Evolutionary conservation across 2,329 filamentous ascomycete species (phyloP).

Genomic region (Orbilia javanica): DNA sequence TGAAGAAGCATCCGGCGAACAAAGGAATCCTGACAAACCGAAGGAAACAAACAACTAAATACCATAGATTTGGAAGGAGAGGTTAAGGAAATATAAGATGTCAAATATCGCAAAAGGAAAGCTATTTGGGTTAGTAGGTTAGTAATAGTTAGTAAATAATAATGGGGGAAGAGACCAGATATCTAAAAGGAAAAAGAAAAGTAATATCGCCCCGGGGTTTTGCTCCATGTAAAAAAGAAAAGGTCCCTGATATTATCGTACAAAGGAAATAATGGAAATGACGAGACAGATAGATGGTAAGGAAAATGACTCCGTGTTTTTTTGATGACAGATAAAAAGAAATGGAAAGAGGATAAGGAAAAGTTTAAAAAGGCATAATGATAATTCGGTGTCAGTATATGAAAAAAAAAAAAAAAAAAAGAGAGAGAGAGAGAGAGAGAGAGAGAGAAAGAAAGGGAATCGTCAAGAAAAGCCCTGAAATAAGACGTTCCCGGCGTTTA

Average conservation of each 20-base stretch:
- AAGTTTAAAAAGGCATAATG: background rate
- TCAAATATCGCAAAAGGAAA: conserved; percentile 20
- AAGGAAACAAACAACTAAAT: background rate
- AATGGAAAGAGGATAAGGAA: background rate
- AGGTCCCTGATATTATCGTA: conserved; percentile 15
- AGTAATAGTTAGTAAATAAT: background rate
- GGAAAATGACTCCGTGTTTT: conserved; percentile 21
- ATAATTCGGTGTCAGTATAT: no score
- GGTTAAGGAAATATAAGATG: conserved; percentile 14
- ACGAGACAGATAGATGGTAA: conserved; percentile 4
- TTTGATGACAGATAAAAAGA: background rate
- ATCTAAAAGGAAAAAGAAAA: background rate
- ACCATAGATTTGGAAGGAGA: background rate
- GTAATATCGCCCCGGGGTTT: background rate
- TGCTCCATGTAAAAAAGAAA: conserved; percentile 12
- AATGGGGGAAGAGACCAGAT: conserved; percentile 11
- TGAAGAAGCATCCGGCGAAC: background rate
- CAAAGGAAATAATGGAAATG: conserved; percentile 10
- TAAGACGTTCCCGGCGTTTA: conserved; percentile 16
- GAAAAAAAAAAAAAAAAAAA: no score
- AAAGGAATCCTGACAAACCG: background rate
- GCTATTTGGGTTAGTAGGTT: background rate
- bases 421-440: conserved; percentile 8
- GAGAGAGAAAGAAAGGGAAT: conserved; percentile 19
- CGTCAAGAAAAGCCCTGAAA: conserved; percentile 5